A percentile compares a stretch with the other conserved stretches of the same genome.
These are phyloP conservation scores for Heliophila coronopifolia DNA, from an alignment of 441 rosid species.

Conservation along the genomic window DNA sequence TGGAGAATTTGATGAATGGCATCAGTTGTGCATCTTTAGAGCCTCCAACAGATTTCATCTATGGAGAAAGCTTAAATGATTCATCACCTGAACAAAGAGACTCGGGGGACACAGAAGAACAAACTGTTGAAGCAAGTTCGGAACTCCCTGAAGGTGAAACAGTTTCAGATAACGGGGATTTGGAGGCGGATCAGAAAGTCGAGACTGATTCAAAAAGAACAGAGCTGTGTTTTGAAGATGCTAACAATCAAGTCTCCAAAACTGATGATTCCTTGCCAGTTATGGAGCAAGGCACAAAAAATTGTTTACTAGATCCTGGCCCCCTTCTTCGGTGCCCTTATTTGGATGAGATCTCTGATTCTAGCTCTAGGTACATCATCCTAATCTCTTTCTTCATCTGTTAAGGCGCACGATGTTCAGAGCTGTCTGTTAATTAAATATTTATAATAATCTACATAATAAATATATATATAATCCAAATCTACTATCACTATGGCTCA, in stretches of 20 bases:
- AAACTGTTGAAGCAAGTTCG: slow-evolving; percentile 26
- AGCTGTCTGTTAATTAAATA: neutral
- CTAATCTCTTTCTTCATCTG: slow-evolving; percentile 4
- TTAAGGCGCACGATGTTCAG: neutral
- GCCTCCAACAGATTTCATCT: slow-evolving; percentile 27
- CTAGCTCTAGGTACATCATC: slow-evolving; percentile 60
- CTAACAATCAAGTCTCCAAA: slow-evolving; percentile 33
- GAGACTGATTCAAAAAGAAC: too few species aligned
- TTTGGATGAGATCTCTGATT: slow-evolving; percentile 77
- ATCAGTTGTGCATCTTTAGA: slow-evolving; percentile 48
- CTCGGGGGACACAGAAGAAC: slow-evolving; percentile 29
- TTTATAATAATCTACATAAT: too few species aligned
- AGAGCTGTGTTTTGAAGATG: slow-evolving; percentile 29
- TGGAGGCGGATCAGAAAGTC: slow-evolving; percentile 33
- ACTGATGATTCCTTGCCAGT: slow-evolving; percentile 35
- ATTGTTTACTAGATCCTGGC: slow-evolving; percentile 48
- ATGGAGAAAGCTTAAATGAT: slow-evolving; percentile 37
- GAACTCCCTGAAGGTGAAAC: slow-evolving; percentile 34
- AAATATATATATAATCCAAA: too few species aligned
- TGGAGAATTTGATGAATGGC: slow-evolving; percentile 70
- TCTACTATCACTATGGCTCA: neutral
- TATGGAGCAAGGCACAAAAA: slow-evolving; percentile 48
- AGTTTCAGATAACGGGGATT: slow-evolving; percentile 30
- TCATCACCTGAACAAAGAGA: slow-evolving; percentile 23
- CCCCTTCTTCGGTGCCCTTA: slow-evolving; percentile 55